Percentiles rank a stretch among this genome's conserved stretches.
Conservation (phyloP, 305 asterid species). For the Salvia sclarea region DNA sequence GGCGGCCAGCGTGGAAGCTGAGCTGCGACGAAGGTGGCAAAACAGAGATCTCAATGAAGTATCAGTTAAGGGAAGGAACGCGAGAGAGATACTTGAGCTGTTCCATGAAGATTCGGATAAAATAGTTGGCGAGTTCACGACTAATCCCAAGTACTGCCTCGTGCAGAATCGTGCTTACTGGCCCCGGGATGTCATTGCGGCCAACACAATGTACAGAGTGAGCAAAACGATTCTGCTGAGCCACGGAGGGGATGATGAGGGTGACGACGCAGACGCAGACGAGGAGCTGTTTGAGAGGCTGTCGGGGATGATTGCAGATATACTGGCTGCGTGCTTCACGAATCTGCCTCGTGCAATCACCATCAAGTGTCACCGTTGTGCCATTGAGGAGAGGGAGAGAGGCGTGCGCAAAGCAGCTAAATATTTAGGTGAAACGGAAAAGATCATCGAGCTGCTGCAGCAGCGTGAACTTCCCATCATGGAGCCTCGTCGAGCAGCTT, state of each 20-base stretch:
- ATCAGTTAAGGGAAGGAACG: conserved; percentile 2
- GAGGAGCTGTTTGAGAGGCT: conserved; percentile 30
- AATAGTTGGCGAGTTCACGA: conserved; percentile 29
- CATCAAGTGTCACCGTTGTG: background rate
- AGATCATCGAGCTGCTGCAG: background rate
- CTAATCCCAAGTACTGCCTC: conserved; percentile 5
- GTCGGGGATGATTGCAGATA: conserved; percentile 19
- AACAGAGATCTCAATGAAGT: conserved; percentile 34
- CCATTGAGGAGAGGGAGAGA: background rate
- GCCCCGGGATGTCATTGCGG: conserved; percentile 42
- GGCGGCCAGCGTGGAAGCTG: conserved; percentile 33
- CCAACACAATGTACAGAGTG: conserved; percentile 47
- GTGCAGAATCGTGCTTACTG: conserved; percentile 36
- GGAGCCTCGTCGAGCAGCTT: background rate
- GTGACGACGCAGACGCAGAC: conserved; percentile 7
- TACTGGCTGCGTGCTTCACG: conserved; percentile 2
- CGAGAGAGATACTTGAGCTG: conserved; percentile 20
- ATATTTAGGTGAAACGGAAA: background rate
- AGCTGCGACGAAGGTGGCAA: conserved; percentile 41
- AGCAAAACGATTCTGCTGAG: conserved; percentile 29
- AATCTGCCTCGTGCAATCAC: background rate
- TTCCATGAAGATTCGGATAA: conserved; percentile 31
- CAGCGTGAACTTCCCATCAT: background rate
- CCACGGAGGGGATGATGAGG: background rate
- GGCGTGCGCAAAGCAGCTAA: conserved; percentile 10